These are phyloP conservation scores for Camellia sinensis DNA, from an alignment of 148 eudicot species.

Conservation along the genomic window DNA sequence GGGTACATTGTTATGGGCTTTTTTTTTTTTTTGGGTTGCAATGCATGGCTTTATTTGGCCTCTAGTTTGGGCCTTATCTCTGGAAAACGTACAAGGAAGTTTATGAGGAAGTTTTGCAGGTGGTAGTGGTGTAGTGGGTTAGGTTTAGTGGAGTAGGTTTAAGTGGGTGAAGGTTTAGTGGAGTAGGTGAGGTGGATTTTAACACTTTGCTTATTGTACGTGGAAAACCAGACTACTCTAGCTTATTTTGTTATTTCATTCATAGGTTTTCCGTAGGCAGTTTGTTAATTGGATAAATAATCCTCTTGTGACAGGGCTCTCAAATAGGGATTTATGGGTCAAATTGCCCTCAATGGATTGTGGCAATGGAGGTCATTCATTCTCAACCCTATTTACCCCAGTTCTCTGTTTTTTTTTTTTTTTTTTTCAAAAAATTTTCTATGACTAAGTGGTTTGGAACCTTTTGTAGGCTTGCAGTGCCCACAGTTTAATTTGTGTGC, in stretches of 20 bases:
- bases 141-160: too few species aligned
- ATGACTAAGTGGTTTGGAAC: background rate
- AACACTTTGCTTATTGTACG: background rate
- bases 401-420: background rate
- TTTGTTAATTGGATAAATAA: background rate
- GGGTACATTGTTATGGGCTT: background rate
- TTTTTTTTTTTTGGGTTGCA: slow-evolving; percentile 15
- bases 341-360: slow-evolving; percentile 94
- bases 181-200: too few species aligned
- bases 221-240: background rate
- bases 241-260: background rate
- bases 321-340: slow-evolving; percentile 89
- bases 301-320: slow-evolving; percentile 52
- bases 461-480: slow-evolving; percentile 77
- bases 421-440: background rate
- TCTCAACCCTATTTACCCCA: background rate
- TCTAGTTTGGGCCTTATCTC: slow-evolving; percentile 75
- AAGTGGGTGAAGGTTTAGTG: too few species aligned
- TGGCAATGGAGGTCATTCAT: slow-evolving; percentile 80
- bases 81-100: slow-evolving; percentile 94
- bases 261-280: background rate
- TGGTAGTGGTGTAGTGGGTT: too few species aligned
- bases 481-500: slow-evolving; percentile 86
- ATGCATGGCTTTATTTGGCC: background rate
- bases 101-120: slow-evolving; percentile 65